Percentiles rank a stretch among this genome's conserved stretches.
Evolutionary conservation across 225 moss, liverwort and hornwort species (phyloP).

Genomic region (Physcomitrellopsis africana): DNA sequence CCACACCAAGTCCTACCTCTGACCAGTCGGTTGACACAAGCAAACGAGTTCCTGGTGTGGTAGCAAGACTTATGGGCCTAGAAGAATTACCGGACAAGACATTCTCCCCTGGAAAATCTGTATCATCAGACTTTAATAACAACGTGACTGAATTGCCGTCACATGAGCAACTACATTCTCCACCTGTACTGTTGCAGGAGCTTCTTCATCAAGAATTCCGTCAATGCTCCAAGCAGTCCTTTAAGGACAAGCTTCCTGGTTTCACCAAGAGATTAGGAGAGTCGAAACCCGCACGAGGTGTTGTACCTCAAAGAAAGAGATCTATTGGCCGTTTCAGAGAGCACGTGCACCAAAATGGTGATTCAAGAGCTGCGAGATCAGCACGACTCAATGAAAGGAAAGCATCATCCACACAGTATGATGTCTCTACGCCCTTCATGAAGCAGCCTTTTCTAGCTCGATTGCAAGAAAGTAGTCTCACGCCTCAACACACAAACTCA

Average conservation of each 20-base stretch:
- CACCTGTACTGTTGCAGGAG: conserved; percentile 64
- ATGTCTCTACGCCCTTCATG: conserved; percentile 18
- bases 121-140: conserved; percentile 26
- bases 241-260: conserved; percentile 43
- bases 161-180: conserved; percentile 33
- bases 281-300: too few relatives aligned
- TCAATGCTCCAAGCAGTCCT: conserved; percentile 57
- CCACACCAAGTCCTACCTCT: conserved; percentile 37
- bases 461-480: conserved; percentile 36
- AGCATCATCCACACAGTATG: background rate
- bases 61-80: conserved; percentile 85
- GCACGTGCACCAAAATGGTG: too few relatives aligned
- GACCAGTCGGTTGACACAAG: conserved; percentile 44
- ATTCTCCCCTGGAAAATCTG: conserved; percentile 11
- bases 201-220: conserved; percentile 67
- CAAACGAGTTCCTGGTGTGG: conserved; percentile 76
- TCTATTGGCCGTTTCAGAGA: too few relatives aligned
- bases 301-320: too few relatives aligned
- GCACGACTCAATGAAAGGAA: background rate
- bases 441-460: conserved; percentile 68
- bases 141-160: conserved; percentile 16
- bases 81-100: conserved; percentile 69
- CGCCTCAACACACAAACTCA: background rate
- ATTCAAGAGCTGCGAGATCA: conserved; percentile 21
- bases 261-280: conserved; percentile 38